Evolutionary conservation across 441 rosid genomes (phyloP).

Genomic region (Gossypium laxum): DNA sequence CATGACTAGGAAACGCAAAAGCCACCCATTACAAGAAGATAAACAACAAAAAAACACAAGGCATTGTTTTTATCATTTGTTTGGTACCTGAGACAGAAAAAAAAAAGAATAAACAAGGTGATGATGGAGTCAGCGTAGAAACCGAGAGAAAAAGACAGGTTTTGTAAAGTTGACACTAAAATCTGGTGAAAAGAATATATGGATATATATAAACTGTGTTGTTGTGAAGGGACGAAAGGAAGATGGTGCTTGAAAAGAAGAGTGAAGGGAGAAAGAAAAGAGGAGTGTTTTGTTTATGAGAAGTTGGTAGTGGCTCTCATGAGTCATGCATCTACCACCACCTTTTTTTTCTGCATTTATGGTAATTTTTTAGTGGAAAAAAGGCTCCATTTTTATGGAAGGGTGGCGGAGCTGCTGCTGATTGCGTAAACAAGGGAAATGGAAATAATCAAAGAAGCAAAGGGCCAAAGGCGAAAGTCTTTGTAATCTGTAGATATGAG

Average conservation of each 20-base stretch:
- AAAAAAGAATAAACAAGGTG: constrained; percentile 11
- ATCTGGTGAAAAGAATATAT: not conserved
- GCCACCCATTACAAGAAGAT: constrained; percentile 14
- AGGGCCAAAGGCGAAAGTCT: constrained; percentile 5
- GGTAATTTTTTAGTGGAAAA: not conserved
- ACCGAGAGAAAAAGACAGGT: constrained; percentile 17
- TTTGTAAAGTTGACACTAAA: constrained; percentile 18
- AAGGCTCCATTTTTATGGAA: constrained; percentile 9
- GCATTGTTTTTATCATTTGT: constrained; percentile 5
- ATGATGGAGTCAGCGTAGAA: constrained; percentile 25
- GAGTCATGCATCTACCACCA: constrained; percentile 44
- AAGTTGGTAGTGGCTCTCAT: constrained; percentile 25
- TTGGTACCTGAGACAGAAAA: constrained; percentile 26
- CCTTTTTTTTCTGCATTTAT: constrained; percentile 18
- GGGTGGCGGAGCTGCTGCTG: constrained; percentile 15
- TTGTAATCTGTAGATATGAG: not conserved
- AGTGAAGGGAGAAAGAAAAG: not conserved
- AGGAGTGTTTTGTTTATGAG: not conserved
- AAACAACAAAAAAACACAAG: not conserved
- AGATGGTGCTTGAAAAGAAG: constrained; percentile 11
- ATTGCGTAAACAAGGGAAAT: not conserved
- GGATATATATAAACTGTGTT: not conserved
- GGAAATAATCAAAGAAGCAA: not conserved
- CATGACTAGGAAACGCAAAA: constrained; percentile 10
- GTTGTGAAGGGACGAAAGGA: constrained; percentile 2